phyloP scores from a whole-genome alignment of 179 eudicot genomes.

The Amaranthus tricolor region DNA sequence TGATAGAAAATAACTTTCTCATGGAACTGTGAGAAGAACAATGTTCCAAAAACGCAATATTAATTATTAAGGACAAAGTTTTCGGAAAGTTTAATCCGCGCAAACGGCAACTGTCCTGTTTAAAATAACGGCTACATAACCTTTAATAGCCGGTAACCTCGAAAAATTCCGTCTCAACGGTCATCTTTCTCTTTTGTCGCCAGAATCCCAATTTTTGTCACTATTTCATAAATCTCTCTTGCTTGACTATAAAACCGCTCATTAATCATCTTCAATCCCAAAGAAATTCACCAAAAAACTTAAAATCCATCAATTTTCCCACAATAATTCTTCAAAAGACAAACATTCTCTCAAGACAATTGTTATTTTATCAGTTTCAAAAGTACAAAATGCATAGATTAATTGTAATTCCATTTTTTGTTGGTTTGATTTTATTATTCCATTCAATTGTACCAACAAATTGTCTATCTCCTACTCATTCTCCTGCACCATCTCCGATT shows the following conservation, averaged over 20 bases:
- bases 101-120: not conserved
- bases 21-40: too few relatives aligned
- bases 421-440: slow-evolving; percentile 8
- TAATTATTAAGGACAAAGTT: too few relatives aligned
- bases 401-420: not conserved
- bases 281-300: not conserved
- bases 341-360: slow-evolving; percentile 4
- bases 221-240: not conserved
- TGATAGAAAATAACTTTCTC: too few relatives aligned
- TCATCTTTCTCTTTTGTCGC: not conserved
- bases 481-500: slow-evolving; percentile 10
- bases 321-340: not conserved
- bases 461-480: slow-evolving; percentile 10
- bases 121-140: slow-evolving; percentile 12
- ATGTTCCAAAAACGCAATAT: too few relatives aligned
- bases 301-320: not conserved
- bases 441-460: not conserved
- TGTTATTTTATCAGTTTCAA: not conserved
- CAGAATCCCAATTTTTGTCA: not conserved
- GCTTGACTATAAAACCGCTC: not conserved
- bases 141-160: slow-evolving; percentile 4
- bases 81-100: not conserved
- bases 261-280: not conserved
- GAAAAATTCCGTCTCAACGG: slow-evolving; percentile 1
- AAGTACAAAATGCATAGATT: slow-evolving; percentile 12